Conservation (phyloP, 2,329 filamentous ascomycete genomes). For the Catunica adiposa region DNA sequence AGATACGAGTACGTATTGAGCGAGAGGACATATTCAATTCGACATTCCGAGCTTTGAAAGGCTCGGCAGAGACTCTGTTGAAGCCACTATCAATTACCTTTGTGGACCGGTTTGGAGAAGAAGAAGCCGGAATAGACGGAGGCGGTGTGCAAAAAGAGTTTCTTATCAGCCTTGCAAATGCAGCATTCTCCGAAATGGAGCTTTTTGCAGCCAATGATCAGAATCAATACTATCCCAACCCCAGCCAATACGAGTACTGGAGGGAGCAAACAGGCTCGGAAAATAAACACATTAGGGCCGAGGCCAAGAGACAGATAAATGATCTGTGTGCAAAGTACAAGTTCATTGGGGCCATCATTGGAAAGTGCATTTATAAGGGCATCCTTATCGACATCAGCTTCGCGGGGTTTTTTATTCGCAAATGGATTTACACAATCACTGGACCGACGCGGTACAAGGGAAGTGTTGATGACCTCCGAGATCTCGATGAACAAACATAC, state of each 20-base stretch:
- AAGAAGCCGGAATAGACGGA: conserved; percentile 89
- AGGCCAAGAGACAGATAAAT: neutral
- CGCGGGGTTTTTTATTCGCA: conserved; percentile 87
- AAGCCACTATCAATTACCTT: conserved; percentile 96
- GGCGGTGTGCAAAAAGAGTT: conserved; percentile 98
- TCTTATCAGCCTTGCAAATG: conserved; percentile 68
- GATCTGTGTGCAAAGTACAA: conserved; percentile 61
- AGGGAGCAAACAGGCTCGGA: conserved; percentile 35
- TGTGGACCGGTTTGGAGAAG: conserved; percentile 71
- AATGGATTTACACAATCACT: conserved; percentile 60
- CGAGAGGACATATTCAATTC: conserved; percentile 71
- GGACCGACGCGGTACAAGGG: conserved; percentile 49
- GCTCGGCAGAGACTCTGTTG: conserved; percentile 67
- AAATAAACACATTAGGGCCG: neutral
- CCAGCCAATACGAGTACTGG: conserved; percentile 54
- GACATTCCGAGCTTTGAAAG: conserved; percentile 69
- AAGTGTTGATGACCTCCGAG: conserved; percentile 85
- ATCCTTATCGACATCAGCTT: conserved; percentile 89
- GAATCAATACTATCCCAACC: conserved; percentile 74
- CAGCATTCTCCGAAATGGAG: conserved; percentile 54
- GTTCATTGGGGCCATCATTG: conserved; percentile 81
- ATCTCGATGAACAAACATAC: conserved; percentile 82
- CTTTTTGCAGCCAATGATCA: conserved; percentile 66
- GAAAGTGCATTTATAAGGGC: conserved; percentile 93
- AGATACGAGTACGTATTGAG: neutral